Percentiles rank a stretch among this genome's conserved stretches.
Evolutionary conservation across 768 basidiomycete genomes (phyloP).

Genomic region (Kwoniella sp.): DNA sequence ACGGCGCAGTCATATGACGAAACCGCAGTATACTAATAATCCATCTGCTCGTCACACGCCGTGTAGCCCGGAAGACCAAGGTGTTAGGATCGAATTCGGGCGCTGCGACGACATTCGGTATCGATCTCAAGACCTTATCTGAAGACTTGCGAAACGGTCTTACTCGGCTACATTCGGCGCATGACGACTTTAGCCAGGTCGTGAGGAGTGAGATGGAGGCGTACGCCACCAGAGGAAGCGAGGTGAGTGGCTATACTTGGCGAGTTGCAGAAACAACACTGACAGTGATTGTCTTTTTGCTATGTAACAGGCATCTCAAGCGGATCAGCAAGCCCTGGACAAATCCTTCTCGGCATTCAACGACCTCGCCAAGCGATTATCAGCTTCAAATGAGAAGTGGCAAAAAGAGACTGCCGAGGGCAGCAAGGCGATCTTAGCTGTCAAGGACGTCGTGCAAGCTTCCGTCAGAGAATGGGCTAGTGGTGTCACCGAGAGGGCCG

Average conservation of each 20-base stretch:
- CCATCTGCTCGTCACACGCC: neutral
- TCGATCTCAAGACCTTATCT: constrained; percentile 63
- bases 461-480: constrained; percentile 43
- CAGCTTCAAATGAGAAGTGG: constrained; percentile 36
- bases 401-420: constrained; percentile 27
- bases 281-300: too few relatives aligned
- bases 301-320: constrained; percentile 15
- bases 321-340: constrained; percentile 33
- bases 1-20: too few relatives aligned
- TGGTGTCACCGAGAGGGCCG: constrained; percentile 31
- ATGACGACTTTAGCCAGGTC: constrained; percentile 62
- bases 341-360: constrained; percentile 35
- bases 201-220: constrained; percentile 65
- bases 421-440: constrained; percentile 21
- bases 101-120: constrained; percentile 67
- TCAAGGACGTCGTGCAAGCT: constrained; percentile 35
- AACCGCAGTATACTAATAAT: neutral
- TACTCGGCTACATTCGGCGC: constrained; percentile 65
- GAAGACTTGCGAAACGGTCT: constrained; percentile 64
- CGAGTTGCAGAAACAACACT: neutral
- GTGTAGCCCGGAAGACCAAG: constrained; percentile 70
- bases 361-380: constrained; percentile 30
- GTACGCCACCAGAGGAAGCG: constrained; percentile 64
- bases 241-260: constrained; percentile 53
- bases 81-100: constrained; percentile 68